phyloP scores from a whole-genome alignment of 2,329 filamentous ascomycete species.

The Graphilbum sp. region DNA sequence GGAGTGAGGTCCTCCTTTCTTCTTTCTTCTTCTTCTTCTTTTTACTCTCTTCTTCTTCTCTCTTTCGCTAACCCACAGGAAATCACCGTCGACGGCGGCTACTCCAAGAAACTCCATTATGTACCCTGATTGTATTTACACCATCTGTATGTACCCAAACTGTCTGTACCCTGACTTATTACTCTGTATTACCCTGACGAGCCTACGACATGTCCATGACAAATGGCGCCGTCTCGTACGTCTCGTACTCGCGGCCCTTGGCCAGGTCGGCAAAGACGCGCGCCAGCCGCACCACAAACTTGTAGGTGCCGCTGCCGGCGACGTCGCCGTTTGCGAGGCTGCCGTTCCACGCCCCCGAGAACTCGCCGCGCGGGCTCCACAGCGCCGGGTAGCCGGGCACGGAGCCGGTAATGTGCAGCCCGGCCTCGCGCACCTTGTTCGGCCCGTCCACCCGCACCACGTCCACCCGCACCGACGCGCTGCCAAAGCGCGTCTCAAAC shows the following conservation, averaged over 20 bases:
- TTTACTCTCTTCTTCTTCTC: too few species aligned
- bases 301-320: background rate
- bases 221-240: background rate
- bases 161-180: too few species aligned
- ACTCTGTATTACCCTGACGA: too few species aligned
- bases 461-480: background rate
- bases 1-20: too few species aligned
- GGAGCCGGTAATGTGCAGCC: background rate
- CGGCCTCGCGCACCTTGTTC: background rate
- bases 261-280: background rate
- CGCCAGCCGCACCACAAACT: background rate
- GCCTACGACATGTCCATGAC: constrained; percentile 2
- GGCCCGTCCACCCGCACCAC: background rate
- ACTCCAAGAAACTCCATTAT: too few species aligned
- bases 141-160: too few species aligned
- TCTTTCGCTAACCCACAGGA: too few species aligned
- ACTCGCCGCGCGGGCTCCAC: background rate
- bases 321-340: background rate
- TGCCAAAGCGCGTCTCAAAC: background rate
- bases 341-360: background rate
- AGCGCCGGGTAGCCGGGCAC: background rate
- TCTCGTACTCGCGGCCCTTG: background rate
- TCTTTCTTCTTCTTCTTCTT: too few species aligned
- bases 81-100: too few species aligned
- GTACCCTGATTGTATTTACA: too few species aligned